Base-by-base conservation (phyloP, 805 yeast species). In the Hanseniaspora guilliermondii region DNA sequence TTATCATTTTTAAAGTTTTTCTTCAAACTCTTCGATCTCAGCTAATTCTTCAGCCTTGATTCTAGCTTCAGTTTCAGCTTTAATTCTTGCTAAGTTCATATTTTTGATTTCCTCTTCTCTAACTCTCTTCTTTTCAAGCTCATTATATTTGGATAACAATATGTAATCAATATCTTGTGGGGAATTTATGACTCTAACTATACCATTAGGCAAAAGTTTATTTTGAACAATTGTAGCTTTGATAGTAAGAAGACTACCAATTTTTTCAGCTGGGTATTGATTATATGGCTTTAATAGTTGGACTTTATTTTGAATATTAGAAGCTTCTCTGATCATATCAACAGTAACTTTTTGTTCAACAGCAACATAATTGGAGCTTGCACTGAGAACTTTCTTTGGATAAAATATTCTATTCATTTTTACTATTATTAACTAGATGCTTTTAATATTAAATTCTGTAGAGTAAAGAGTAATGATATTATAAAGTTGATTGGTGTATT, bases 181-280 rank as follows among this genome's bases (percentile, higher is more conserved):
- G 6, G 36, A 11, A 16, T 9, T 41, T 6, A 49, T 49, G 25
- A 49, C 47, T 49, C 35, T 49, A n/a, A 41, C 41, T 22, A 40
- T 36, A 24, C 36, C 47, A 4, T 41, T 16, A 33, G 36, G 40
- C 24, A 49, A 24, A n/a, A 49, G 30, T 21, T 49, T 40, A 17
- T 40, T 49, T 49, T 49, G 53, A 8, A 49, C 53, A 9, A 49
- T 41, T 17, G 53, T 49, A 9, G 41, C 47, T 14, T 49, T 49
- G 17, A 49, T 22, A 5, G 25, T 7, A 8, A 40, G 11, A 14
- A 49, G 44, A n/a, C 37, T 49, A 8, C 53, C 53, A 8, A 49
- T 49, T 17, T 40, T 30, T 5, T 36, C 27, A 3, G 35, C 6
- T 24, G 36, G 40, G 24, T 40, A 49, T 21, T 49, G 30, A 6